phyloP scores from a whole-genome alignment of 805 yeast species.

The Candida fluviatilis region DNA sequence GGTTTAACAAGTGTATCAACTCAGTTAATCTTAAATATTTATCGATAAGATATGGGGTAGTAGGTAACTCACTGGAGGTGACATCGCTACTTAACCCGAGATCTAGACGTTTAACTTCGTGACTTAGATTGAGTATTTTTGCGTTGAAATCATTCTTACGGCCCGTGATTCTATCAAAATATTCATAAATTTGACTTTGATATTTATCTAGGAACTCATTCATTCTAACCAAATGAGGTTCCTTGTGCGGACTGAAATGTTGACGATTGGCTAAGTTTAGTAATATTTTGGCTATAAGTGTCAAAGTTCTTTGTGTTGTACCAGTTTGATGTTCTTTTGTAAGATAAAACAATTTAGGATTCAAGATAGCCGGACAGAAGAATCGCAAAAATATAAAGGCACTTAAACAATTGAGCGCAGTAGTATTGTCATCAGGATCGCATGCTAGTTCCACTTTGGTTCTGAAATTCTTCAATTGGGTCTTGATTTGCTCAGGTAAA shows the following conservation, averaged over 20 bases:
- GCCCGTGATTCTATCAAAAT: conserved; percentile 68
- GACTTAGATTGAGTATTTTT: conserved; percentile 52
- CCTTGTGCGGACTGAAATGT: conserved; percentile 71
- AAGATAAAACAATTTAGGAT: conserved; percentile 80
- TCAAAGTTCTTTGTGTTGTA: conserved; percentile 68
- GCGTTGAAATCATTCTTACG: conserved; percentile 63
- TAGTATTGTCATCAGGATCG: conserved; percentile 48
- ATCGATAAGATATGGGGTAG: conserved; percentile 66
- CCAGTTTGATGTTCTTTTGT: conserved; percentile 70
- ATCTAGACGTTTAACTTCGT: conserved; percentile 54
- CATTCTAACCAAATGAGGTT: conserved; percentile 70
- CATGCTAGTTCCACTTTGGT: conserved; percentile 59
- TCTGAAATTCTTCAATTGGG: conserved; percentile 60
- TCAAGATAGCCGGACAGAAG: conserved; percentile 78
- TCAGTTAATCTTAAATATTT: conserved; percentile 59
- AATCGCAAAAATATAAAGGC: conserved; percentile 72
- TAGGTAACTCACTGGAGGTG: conserved; percentile 55
- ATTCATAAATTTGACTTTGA: conserved; percentile 56
- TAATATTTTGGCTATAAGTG: conserved; percentile 74
- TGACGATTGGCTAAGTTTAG: conserved; percentile 77
- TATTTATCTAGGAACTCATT: conserved; percentile 63
- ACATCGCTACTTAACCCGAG: conserved; percentile 48
- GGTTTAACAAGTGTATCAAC: conserved; percentile 43
- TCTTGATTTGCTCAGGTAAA: conserved; percentile 64
- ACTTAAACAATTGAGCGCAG: conserved; percentile 68